A percentile compares a stretch with the other conserved stretches of the same genome.
phyloP scores from a whole-genome alignment of 176 grass and related monocot genomes.

The Aegilops bicornis region DNA sequence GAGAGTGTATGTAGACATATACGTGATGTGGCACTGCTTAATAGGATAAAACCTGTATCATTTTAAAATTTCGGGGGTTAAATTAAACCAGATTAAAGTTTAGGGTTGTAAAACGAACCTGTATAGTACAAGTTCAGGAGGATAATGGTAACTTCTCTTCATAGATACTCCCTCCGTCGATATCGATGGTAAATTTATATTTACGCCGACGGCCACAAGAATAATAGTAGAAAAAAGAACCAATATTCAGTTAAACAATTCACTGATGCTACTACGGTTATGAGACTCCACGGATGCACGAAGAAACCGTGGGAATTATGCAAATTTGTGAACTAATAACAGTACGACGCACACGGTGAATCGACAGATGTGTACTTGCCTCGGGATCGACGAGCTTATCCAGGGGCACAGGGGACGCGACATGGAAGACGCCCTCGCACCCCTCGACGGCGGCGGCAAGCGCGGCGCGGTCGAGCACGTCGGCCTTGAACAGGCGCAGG shows the following conservation, averaged over 20 bases:
- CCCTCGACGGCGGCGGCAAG: slow-evolving; percentile 39
- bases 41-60: too few species aligned
- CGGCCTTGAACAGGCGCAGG: slow-evolving; percentile 50
- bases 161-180: too few species aligned
- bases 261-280: neutral
- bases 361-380: neutral
- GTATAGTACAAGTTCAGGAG: too few species aligned
- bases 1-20: too few species aligned
- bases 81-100: too few species aligned
- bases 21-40: too few species aligned
- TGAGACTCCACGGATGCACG: too few species aligned
- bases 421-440: slow-evolving; percentile 47
- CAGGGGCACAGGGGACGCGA: slow-evolving; percentile 41
- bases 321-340: neutral
- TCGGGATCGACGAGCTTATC: slow-evolving; percentile 9
- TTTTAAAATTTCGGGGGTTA: too few species aligned
- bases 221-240: too few species aligned
- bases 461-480: slow-evolving; percentile 38
- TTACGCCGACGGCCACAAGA: neutral
- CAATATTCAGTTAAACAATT: neutral
- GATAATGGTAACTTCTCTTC: too few species aligned
- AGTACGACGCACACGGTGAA: neutral
- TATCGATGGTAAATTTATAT: neutral
- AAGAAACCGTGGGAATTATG: neutral
- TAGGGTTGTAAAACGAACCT: too few species aligned